These are phyloP conservation scores for Catunica adiposa DNA, from an alignment of 2,329 filamentous ascomycete species.

Conservation along the genomic window DNA sequence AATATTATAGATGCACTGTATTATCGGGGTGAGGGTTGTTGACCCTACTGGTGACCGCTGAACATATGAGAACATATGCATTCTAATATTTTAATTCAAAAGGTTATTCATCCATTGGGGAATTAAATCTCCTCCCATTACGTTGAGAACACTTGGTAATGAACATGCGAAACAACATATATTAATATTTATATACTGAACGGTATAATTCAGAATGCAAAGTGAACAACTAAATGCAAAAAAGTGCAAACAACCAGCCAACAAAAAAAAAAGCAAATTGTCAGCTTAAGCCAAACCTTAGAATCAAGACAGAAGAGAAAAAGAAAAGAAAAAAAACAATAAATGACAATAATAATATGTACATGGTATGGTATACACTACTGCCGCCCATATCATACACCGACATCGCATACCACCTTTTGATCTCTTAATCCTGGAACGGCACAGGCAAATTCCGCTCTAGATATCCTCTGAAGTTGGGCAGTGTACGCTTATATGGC, in stretches of 20 bases:
- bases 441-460: constrained; percentile 28
- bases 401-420: neutral
- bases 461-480: constrained; percentile 36
- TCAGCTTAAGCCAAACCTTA: neutral
- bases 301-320: neutral
- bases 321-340: neutral
- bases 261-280: neutral
- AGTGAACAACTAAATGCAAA: neutral
- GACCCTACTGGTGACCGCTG: neutral
- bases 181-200: no score
- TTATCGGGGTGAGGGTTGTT: neutral
- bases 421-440: constrained; percentile 15
- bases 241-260: neutral
- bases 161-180: no score
- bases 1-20: neutral
- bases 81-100: no score
- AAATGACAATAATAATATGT: constrained; percentile 7
- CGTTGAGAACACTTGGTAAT: no score
- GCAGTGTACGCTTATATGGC: constrained; percentile 30
- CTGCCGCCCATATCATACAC: constrained; percentile 1
- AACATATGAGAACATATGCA: no score
- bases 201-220: neutral
- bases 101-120: no score
- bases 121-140: no score
- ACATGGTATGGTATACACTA: constrained; percentile 4